A percentile compares a stretch with the other conserved stretches of the same genome.
Conservation (phyloP, 179 eudicot genomes). For the Dionaea muscipula region DNA sequence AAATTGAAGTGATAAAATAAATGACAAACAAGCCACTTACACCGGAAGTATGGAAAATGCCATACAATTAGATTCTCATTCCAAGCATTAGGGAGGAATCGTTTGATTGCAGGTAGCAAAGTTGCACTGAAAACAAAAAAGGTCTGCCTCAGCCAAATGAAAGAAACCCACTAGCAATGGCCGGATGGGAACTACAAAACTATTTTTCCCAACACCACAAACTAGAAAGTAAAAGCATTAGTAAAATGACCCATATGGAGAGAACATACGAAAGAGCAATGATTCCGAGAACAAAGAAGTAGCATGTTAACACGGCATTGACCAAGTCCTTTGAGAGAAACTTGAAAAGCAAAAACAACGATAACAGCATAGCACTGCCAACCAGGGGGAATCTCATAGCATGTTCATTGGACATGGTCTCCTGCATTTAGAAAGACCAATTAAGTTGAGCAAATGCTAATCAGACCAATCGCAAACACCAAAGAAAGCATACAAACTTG, state of each 20-base stretch:
- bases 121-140: slow-evolving; percentile 52
- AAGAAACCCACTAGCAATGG: not conserved
- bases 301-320: slow-evolving; percentile 76
- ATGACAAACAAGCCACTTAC: slow-evolving; percentile 24
- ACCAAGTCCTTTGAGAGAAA: slow-evolving; percentile 89
- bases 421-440: slow-evolving; percentile 30
- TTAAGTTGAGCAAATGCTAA: not conserved
- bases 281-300: slow-evolving; percentile 85
- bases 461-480: not conserved
- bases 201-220: not conserved
- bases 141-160: not conserved
- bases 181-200: not conserved
- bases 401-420: slow-evolving; percentile 94
- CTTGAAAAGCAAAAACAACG: slow-evolving; percentile 84
- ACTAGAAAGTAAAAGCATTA: not conserved
- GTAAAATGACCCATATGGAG: slow-evolving; percentile 14
- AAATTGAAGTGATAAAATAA: not conserved
- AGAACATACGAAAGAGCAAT: slow-evolving; percentile 80
- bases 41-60: slow-evolving; percentile 68
- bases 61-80: slow-evolving; percentile 65
- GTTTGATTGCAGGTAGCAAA: slow-evolving; percentile 61
- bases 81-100: slow-evolving; percentile 70
- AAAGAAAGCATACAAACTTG: not conserved
- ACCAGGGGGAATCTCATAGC: slow-evolving; percentile 96
- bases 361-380: slow-evolving; percentile 90